These are phyloP conservation scores for Phytophthora ramorum DNA, from an alignment of 352 stramenopile species.

Conservation along the genomic window DNA sequence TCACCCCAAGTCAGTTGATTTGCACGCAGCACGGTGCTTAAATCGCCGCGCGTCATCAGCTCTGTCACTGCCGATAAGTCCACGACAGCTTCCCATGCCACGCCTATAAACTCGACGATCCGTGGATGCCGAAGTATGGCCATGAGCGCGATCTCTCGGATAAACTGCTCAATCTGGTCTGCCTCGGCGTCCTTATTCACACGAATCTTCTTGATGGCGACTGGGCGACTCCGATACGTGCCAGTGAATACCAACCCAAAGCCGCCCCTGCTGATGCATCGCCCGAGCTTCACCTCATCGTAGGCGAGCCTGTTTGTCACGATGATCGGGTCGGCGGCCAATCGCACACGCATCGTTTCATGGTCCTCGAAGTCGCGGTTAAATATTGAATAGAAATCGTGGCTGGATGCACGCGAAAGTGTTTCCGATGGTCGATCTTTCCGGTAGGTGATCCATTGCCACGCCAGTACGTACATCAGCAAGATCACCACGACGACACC, in stretches of 20 bases:
- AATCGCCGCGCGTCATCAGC: constrained; percentile 61
- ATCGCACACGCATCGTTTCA: constrained; percentile 35
- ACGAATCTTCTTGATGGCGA: constrained; percentile 58
- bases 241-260: constrained; percentile 54
- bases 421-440: constrained; percentile 24
- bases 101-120: constrained; percentile 55
- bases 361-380: constrained; percentile 28
- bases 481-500: constrained; percentile 35
- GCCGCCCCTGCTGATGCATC: constrained; percentile 46
- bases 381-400: constrained; percentile 31
- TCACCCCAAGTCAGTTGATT: constrained; percentile 37
- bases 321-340: constrained; percentile 51
- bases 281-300: constrained; percentile 45
- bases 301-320: constrained; percentile 47
- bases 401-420: constrained; percentile 8
- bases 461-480: constrained; percentile 29
- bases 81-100: constrained; percentile 48
- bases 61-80: constrained; percentile 56
- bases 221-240: constrained; percentile 32
- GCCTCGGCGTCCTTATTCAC: constrained; percentile 27
- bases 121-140: constrained; percentile 44
- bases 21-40: constrained; percentile 48
- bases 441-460: constrained; percentile 29
- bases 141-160: constrained; percentile 52
- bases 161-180: constrained; percentile 43